phyloP scores from a whole-genome alignment of 2,329 filamentous ascomycete species.

The Apiospora phragmitis region DNA sequence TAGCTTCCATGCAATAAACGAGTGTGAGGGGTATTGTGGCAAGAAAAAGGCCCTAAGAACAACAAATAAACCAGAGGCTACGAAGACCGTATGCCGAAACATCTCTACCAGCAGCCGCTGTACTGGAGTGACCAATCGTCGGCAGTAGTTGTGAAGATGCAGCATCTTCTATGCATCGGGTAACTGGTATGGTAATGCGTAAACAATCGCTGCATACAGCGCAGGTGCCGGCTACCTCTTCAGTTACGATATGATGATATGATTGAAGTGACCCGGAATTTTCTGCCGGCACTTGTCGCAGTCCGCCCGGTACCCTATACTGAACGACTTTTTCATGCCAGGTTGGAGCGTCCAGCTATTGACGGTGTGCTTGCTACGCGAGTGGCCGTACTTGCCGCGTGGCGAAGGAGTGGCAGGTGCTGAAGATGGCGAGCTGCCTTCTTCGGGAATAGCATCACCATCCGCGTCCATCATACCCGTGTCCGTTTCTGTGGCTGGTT shows the following conservation, averaged over 20 bases:
- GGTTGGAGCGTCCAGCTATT: slow-evolving; percentile 62
- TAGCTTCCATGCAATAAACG: neutral
- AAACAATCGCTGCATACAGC: neutral
- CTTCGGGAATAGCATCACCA: slow-evolving; percentile 13
- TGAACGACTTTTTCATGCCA: slow-evolving; percentile 70
- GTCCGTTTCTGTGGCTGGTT: slow-evolving; percentile 24
- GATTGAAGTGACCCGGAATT: slow-evolving; percentile 78
- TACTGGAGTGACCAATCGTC: neutral
- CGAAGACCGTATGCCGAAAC: neutral
- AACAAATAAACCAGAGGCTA: neutral
- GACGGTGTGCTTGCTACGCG: slow-evolving; percentile 59
- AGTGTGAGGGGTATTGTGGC: slow-evolving; percentile 1
- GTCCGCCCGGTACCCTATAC: slow-evolving; percentile 76
- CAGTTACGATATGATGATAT: slow-evolving; percentile 66
- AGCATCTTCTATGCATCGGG: neutral
- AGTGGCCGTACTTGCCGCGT: slow-evolving; percentile 54
- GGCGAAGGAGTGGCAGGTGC: slow-evolving; percentile 45
- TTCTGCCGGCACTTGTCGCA: slow-evolving; percentile 76
- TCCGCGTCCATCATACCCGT: slow-evolving; percentile 36
- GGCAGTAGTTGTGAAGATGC: neutral
- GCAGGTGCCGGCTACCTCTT: neutral
- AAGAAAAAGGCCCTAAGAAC: neutral
- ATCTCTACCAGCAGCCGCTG: neutral
- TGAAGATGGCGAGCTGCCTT: slow-evolving; percentile 31
- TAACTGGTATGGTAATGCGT: neutral